Conservation (phyloP, 176 grass and related monocot species). For the Zoysia pacifica region DNA sequence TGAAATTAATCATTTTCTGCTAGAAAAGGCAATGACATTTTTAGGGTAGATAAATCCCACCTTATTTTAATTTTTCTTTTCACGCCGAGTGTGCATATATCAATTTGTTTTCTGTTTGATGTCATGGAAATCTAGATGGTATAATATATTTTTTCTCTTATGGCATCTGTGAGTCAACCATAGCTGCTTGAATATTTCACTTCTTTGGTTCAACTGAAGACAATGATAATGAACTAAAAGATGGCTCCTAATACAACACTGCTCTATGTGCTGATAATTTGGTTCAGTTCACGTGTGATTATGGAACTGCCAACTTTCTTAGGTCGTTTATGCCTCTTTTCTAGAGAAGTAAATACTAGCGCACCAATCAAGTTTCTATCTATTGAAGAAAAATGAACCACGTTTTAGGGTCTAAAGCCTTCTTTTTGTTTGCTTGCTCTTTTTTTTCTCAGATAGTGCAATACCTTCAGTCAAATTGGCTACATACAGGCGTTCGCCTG, state of each 20-base stretch:
- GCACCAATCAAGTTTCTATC: no score
- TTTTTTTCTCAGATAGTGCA: conserved; percentile 63
- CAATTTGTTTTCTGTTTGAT: background rate
- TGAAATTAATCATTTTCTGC: conserved; percentile 5
- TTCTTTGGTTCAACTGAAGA: background rate
- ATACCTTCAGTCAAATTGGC: conserved; percentile 94
- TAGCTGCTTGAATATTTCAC: background rate
- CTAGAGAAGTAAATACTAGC: no score
- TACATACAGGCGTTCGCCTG: conserved; percentile 55
- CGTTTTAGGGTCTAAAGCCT: background rate
- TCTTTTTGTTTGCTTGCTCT: background rate
- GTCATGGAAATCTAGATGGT: background rate
- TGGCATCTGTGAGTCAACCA: background rate
- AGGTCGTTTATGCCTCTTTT: background rate
- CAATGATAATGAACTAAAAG: background rate
- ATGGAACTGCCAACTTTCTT: background rate
- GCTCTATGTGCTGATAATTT: conserved; percentile 15
- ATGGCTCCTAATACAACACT: background rate
- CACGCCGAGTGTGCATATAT: background rate
- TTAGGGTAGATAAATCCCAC: background rate
- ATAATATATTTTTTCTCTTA: conserved; percentile 13
- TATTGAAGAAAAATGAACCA: background rate
- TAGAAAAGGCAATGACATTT: background rate
- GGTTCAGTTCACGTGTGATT: conserved; percentile 12
- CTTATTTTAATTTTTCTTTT: background rate